phyloP scores from a whole-genome alignment of 2,329 filamentous ascomycete species.

The Claviceps monticola region DNA sequence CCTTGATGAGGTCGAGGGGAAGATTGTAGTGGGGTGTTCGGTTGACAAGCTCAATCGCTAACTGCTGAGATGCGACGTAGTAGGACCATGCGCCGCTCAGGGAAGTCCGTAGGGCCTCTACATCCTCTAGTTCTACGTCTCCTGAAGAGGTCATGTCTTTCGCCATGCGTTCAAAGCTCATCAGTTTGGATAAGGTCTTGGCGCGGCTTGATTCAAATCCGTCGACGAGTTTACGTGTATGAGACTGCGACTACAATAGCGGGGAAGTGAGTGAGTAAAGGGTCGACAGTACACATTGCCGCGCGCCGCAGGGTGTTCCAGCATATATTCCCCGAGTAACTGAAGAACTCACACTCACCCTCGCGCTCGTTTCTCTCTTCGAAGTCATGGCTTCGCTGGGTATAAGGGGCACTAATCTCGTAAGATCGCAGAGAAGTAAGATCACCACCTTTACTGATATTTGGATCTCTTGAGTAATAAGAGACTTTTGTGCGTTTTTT shows the following conservation, averaged over 20 bases:
- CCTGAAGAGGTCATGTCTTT: conserved; percentile 42
- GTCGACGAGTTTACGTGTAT: conserved; percentile 44
- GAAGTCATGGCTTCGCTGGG: not conserved
- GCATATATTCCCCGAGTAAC: too few relatives aligned
- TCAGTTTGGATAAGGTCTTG: conserved; percentile 60
- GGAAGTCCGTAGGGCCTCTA: conserved; percentile 41
- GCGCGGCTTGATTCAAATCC: conserved; percentile 52
- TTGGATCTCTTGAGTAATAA: too few relatives aligned
- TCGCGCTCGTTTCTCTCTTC: not conserved
- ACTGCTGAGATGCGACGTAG: conserved; percentile 57
- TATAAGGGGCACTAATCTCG: not conserved
- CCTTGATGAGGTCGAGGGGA: conserved; percentile 47
- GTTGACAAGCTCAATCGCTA: conserved; percentile 55
- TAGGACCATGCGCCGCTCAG: conserved; percentile 60
- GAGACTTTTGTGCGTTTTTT: too few relatives aligned
- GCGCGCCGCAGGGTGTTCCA: too few relatives aligned
- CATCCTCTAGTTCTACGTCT: conserved; percentile 22
- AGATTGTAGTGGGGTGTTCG: conserved; percentile 56
- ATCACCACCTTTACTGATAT: too few relatives aligned
- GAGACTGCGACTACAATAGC: too few relatives aligned
- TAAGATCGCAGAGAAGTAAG: not conserved
- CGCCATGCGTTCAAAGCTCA: conserved; percentile 55
- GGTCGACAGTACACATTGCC: too few relatives aligned
- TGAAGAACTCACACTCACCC: not conserved
- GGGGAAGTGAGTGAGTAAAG: too few relatives aligned